Conservation (phyloP, 176 grass and related monocot genomes). For the Aegilops sharonensis region DNA sequence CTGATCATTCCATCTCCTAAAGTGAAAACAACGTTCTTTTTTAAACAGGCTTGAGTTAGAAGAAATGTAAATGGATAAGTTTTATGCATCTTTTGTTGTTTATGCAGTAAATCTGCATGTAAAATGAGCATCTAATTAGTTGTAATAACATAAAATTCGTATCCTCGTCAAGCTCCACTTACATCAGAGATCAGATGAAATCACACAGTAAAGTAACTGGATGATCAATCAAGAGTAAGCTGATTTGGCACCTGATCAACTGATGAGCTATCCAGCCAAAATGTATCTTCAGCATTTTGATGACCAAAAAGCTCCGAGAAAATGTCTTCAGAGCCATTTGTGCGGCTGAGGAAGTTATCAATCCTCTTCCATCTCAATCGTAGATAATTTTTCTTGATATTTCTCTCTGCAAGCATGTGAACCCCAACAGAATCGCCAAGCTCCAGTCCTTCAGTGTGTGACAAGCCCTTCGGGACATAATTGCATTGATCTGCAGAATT, state of each 20-base stretch:
- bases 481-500: conserved; percentile 39
- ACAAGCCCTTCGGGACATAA: conserved; percentile 34
- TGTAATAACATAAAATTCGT: neutral
- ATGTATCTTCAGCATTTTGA: conserved; percentile 64
- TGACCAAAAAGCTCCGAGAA: conserved; percentile 68
- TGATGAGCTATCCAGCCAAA: conserved; percentile 99
- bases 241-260: conserved; percentile 64
- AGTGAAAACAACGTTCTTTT: neutral
- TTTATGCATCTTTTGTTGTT: neutral
- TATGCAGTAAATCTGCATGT: neutral
- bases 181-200: neutral
- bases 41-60: too few relatives aligned
- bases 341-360: conserved; percentile 48
- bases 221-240: conserved; percentile 31
- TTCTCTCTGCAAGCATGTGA: conserved; percentile 16
- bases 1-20: neutral
- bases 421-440: conserved; percentile 11
- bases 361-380: conserved; percentile 76
- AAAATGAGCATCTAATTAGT: neutral
- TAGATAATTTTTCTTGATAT: conserved; percentile 38
- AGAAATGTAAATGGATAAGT: too few relatives aligned
- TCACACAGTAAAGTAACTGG: conserved; percentile 10
- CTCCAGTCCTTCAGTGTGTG: conserved; percentile 26
- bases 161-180: neutral
- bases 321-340: conserved; percentile 58